phyloP scores from a whole-genome alignment of 495 filamentous ascomycete species.

The Evernia prunastri region DNA sequence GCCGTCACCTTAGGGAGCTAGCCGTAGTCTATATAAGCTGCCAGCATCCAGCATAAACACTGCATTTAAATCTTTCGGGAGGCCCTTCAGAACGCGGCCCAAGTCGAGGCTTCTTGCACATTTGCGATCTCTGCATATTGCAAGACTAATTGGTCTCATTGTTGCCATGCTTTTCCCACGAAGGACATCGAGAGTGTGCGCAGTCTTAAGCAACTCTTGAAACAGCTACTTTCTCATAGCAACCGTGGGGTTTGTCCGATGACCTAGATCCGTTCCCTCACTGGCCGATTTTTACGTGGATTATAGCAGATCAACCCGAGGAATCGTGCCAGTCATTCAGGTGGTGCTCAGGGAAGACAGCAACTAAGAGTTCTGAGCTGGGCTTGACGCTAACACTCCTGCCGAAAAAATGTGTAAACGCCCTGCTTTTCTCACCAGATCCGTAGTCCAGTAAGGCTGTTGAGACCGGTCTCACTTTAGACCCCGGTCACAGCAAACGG shows the following conservation, averaged over 20 bases:
- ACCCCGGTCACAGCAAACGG: not conserved
- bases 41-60: too few relatives aligned
- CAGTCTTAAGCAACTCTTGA: constrained; percentile 11
- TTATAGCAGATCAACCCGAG: too few relatives aligned
- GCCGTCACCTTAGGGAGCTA: too few relatives aligned
- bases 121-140: constrained; percentile 4
- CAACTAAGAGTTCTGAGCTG: too few relatives aligned
- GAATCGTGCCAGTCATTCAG: too few relatives aligned
- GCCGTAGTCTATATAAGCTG: too few relatives aligned
- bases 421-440: not conserved
- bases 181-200: constrained; percentile 5
- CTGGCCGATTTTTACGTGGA: constrained; percentile 5
- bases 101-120: constrained; percentile 3
- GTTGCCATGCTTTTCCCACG: not conserved
- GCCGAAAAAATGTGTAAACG: not conserved
- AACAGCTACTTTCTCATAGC: constrained; percentile 10
- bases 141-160: not conserved
- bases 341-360: too few relatives aligned
- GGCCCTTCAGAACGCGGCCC: constrained; percentile 1
- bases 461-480: too few relatives aligned
- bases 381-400: not conserved
- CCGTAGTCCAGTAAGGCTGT: not conserved
- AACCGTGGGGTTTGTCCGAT: constrained; percentile 5
- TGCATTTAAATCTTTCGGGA: too few relatives aligned
- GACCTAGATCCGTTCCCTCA: constrained; percentile 7